These are phyloP conservation scores for Hysterium pulicare DNA, from an alignment of 2,329 filamentous ascomycete genomes.

Conservation along the genomic window DNA sequence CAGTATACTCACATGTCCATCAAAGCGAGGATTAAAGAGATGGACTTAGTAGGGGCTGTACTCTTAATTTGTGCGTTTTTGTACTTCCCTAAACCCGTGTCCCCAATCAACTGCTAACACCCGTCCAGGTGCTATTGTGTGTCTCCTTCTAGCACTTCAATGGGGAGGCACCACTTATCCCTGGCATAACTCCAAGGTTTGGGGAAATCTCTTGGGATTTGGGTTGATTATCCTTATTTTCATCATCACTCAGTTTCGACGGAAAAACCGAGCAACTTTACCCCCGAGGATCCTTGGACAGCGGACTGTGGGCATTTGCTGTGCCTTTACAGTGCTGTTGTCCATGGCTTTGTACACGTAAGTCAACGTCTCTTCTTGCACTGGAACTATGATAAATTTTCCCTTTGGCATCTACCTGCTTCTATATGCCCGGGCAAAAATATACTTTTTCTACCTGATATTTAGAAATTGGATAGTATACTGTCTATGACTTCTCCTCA, in stretches of 20 bases:
- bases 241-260: conserved; percentile 27
- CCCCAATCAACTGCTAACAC: too few species aligned
- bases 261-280: conserved; percentile 29
- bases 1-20: conserved; percentile 25
- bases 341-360: conserved; percentile 38
- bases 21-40: conserved; percentile 36
- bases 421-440: neutral
- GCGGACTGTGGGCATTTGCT: conserved; percentile 31
- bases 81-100: too few species aligned
- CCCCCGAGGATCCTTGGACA: conserved; percentile 33
- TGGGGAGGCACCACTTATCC: conserved; percentile 41
- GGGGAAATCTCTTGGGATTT: conserved; percentile 49
- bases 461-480: too few species aligned
- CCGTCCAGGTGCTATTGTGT: too few species aligned
- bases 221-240: conserved; percentile 48
- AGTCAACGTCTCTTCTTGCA: too few species aligned
- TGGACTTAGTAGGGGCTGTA: conserved; percentile 29
- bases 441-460: neutral
- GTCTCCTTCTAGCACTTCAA: conserved; percentile 30
- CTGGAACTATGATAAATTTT: too few species aligned
- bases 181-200: conserved; percentile 50
- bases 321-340: conserved; percentile 32
- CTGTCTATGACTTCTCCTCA: too few species aligned
- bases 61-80: conserved; percentile 33
- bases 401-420: conserved; percentile 3